These are phyloP conservation scores for Closterium sp. DNA, from an alignment of 139 green algal species.

Conservation along the genomic window DNA sequence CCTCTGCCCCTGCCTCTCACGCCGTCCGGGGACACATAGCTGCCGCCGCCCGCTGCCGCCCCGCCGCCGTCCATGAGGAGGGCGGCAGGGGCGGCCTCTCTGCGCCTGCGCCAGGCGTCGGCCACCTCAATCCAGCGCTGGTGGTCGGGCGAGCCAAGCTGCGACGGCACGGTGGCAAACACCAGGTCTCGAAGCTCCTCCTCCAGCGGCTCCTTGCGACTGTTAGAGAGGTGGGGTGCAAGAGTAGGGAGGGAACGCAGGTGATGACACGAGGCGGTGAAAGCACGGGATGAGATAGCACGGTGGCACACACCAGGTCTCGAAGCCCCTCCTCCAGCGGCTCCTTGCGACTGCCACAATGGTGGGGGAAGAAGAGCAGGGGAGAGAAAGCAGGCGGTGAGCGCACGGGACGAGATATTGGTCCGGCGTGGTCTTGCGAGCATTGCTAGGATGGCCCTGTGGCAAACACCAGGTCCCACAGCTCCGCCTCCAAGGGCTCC, in stretches of 20 bases:
- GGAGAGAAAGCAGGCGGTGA: not conserved
- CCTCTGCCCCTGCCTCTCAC: not conserved
- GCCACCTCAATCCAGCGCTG: not conserved
- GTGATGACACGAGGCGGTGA: not conserved
- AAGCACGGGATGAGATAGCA: not conserved
- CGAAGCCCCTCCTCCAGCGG: not conserved
- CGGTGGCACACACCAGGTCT: not conserved
- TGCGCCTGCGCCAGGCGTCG: not conserved
- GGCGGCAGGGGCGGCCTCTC: not conserved
- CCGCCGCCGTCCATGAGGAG: not conserved
- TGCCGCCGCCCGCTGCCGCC: not conserved
- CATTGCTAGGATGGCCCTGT: no score
- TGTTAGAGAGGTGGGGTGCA: not conserved
- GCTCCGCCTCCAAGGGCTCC: no score
- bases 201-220: constrained; percentile 1
- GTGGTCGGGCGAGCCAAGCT: not conserved
- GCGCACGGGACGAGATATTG: not conserved
- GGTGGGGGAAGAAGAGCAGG: not conserved
- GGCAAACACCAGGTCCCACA: no score
- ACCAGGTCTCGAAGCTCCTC: not conserved
- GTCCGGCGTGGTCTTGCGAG: no score
- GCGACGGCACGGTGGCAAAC: not conserved
- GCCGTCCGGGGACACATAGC: not conserved
- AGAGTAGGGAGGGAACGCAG: not conserved
- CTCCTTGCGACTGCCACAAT: not conserved